Percentiles rank a stretch among this genome's conserved stretches.
These are phyloP conservation scores for Sclerotinia spermophila DNA, from an alignment of 2,329 filamentous ascomycete genomes.

Conservation along the genomic window DNA sequence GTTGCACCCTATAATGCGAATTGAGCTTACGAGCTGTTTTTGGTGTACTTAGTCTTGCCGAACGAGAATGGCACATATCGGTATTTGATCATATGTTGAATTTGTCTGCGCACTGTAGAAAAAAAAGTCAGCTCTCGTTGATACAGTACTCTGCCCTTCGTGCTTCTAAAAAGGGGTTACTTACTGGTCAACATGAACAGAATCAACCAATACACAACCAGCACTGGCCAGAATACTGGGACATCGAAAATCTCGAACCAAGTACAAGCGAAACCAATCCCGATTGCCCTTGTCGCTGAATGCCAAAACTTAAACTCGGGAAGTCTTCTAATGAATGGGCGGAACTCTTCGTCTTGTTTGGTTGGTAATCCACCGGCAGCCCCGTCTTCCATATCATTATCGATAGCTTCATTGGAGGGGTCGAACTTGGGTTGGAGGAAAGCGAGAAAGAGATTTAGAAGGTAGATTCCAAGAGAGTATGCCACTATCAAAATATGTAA, in stretches of 20 bases:
- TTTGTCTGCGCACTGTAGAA: conserved; percentile 85
- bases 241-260: conserved; percentile 96
- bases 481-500: conserved; percentile 59
- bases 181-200: conserved; percentile 91
- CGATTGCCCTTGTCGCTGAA: conserved; percentile 81
- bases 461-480: conserved; percentile 97
- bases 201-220: conserved; percentile 99
- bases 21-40: conserved; percentile 47
- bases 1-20: background rate
- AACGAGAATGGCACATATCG: conserved; percentile 93
- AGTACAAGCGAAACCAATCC: conserved; percentile 79
- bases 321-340: conserved; percentile 90
- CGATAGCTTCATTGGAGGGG: conserved; percentile 83
- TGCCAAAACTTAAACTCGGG: conserved; percentile 99
- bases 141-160: conserved; percentile 16
- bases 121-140: conserved; percentile 5
- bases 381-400: conserved; percentile 96
- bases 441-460: conserved; percentile 97
- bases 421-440: conserved; percentile 99
- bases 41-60: conserved; percentile 79
- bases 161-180: conserved; percentile 37
- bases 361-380: conserved; percentile 78
- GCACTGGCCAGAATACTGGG: conserved; percentile 97
- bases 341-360: conserved; percentile 96
- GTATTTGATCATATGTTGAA: conserved; percentile 99